These are phyloP conservation scores for Nakazawaea wickerhamii DNA, from an alignment of 805 yeast species.

Conservation along the genomic window DNA sequence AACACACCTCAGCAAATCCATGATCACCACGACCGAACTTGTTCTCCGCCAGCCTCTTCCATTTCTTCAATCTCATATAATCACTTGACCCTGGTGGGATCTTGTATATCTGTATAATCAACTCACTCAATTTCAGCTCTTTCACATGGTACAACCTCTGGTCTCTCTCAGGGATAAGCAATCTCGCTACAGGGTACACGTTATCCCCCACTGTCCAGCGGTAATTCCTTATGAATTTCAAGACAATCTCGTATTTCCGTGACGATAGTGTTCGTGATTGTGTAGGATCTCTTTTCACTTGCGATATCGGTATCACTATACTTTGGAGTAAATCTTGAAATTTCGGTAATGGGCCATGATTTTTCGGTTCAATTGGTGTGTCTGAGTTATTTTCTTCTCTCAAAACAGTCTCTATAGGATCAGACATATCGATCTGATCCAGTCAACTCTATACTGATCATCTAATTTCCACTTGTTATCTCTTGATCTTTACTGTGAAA, in stretches of 20 bases:
- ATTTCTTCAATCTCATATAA: slow-evolving; percentile 40
- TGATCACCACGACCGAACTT: slow-evolving; percentile 27
- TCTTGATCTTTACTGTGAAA: too few relatives aligned
- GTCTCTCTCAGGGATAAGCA: slow-evolving; percentile 62
- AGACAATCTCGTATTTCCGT: slow-evolving; percentile 18
- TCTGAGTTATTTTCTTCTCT: background rate
- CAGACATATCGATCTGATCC: too few relatives aligned
- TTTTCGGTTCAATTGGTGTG: slow-evolving; percentile 24
- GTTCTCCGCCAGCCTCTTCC: slow-evolving; percentile 41
- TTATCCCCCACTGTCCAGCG: slow-evolving; percentile 51
- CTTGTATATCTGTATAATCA: slow-evolving; percentile 45
- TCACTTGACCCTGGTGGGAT: slow-evolving; percentile 60
- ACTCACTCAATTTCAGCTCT: slow-evolving; percentile 53
- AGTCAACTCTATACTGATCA: too few relatives aligned
- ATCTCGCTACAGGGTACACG: slow-evolving; percentile 59
- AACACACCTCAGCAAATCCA: slow-evolving; percentile 42
- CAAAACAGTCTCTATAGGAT: too few relatives aligned
- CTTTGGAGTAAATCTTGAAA: slow-evolving; percentile 36
- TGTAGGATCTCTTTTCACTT: slow-evolving; percentile 22
- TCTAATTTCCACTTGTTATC: too few relatives aligned
- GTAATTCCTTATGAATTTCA: slow-evolving; percentile 45
- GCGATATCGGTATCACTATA: slow-evolving; percentile 36
- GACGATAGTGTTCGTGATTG: slow-evolving; percentile 14
- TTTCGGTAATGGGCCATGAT: slow-evolving; percentile 34
- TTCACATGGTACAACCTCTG: slow-evolving; percentile 49